Evolutionary conservation across 352 stramenopile genomes (phyloP).

Genomic region (Nothophytophthora sp.): DNA sequence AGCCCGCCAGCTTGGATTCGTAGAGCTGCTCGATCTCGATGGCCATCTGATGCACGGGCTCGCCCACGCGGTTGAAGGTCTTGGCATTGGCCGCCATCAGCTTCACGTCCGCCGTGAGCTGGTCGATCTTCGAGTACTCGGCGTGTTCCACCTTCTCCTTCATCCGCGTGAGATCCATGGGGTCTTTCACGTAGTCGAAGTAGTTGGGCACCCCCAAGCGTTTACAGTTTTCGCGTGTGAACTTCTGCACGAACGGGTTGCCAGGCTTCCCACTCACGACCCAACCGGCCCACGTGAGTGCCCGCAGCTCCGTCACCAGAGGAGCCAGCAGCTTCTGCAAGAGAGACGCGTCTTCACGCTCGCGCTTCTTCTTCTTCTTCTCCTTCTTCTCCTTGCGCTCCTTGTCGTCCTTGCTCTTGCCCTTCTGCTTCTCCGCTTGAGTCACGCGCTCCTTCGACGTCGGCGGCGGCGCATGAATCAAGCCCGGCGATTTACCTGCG

Average conservation of each 20-base stretch:
- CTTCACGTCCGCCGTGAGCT: slow-evolving; percentile 79
- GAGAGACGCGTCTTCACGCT: slow-evolving; percentile 64
- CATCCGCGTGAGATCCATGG: slow-evolving; percentile 85
- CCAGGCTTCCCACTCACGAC: slow-evolving; percentile 68
- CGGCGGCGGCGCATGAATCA: slow-evolving; percentile 68
- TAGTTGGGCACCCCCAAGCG: slow-evolving; percentile 80
- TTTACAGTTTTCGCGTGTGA: slow-evolving; percentile 87
- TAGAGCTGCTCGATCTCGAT: slow-evolving; percentile 81
- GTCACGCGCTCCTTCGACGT: slow-evolving; percentile 32
- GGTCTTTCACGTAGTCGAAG: slow-evolving; percentile 82
- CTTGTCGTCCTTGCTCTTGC: slow-evolving; percentile 65
- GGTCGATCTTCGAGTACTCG: slow-evolving; percentile 77
- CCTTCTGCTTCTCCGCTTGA: slow-evolving; percentile 52
- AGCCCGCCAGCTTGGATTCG: slow-evolving; percentile 61
- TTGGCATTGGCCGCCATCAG: slow-evolving; percentile 83
- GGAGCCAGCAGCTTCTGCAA: slow-evolving; percentile 79
- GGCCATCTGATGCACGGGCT: slow-evolving; percentile 85
- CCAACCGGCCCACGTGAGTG: slow-evolving; percentile 75
- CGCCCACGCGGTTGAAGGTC: slow-evolving; percentile 82
- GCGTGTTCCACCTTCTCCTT: slow-evolving; percentile 81
- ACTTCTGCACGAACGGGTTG: slow-evolving; percentile 87
- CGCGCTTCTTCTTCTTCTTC: slow-evolving; percentile 84
- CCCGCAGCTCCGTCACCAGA: slow-evolving; percentile 61
- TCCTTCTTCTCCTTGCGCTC: slow-evolving; percentile 84
- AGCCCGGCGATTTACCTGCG: slow-evolving; percentile 41